A percentile compares a stretch with the other conserved stretches of the same genome.
Conservation (phyloP, 192 early-diverging fungal genomes). For the Coemansia biformis region DNA sequence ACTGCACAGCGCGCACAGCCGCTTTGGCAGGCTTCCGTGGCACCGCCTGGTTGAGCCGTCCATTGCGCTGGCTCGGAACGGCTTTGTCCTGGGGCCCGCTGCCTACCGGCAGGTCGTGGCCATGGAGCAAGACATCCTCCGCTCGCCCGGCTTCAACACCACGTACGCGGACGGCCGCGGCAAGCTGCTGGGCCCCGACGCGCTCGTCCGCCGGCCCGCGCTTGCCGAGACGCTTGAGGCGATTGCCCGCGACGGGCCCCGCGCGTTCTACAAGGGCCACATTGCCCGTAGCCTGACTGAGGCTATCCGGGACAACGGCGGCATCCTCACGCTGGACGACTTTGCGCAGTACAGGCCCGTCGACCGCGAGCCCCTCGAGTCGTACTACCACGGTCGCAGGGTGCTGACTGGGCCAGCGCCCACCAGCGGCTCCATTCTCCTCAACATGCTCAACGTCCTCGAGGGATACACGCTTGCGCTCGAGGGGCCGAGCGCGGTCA, state of each 20-base stretch:
- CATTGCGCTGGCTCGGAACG: constrained; percentile 67
- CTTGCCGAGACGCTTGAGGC: constrained; percentile 60
- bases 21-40: constrained; percentile 84
- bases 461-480: constrained; percentile 70
- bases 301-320: constrained; percentile 58
- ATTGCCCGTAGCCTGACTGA: constrained; percentile 68
- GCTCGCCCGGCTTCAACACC: constrained; percentile 44
- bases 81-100: constrained; percentile 57
- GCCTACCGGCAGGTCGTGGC: constrained; percentile 45
- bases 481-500: constrained; percentile 57
- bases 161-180: constrained; percentile 66
- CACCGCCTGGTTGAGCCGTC: constrained; percentile 68
- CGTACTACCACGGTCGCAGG: constrained; percentile 74
- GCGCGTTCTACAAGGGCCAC: constrained; percentile 55
- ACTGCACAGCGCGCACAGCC: constrained; percentile 69
- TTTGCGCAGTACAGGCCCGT: constrained; percentile 62
- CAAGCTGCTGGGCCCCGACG: constrained; percentile 59
- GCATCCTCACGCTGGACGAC: constrained; percentile 73
- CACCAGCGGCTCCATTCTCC: constrained; percentile 75
- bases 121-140: constrained; percentile 16
- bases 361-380: constrained; percentile 55
- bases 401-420: constrained; percentile 69
- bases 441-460: constrained; percentile 80
- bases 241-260: constrained; percentile 57
- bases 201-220: constrained; percentile 56